Percentiles rank a stretch among this genome's conserved stretches.
Evolutionary conservation across 768 basidiomycete species (phyloP).

Genomic region (Thelephora ganbajun): DNA sequence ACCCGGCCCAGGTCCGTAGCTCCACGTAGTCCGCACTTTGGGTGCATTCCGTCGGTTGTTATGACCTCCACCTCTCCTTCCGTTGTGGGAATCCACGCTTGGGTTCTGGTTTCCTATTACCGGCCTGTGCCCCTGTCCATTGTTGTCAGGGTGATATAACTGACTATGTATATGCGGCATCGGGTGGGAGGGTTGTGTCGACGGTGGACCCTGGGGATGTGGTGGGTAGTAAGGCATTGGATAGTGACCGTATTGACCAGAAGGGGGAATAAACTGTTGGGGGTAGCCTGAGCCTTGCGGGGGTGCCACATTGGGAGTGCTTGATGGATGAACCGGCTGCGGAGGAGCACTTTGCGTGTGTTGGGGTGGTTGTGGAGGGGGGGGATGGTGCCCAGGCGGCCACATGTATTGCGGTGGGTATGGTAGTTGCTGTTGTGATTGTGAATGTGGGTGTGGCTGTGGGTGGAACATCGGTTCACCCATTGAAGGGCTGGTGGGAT

Average conservation of each 20-base stretch:
- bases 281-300: conserved; percentile 14
- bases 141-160: conserved; percentile 9
- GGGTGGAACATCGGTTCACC: conserved; percentile 19
- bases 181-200: not conserved
- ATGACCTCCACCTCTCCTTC: conserved; percentile 16
- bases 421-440: conserved; percentile 11
- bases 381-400: conserved; percentile 9
- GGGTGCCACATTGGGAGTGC: conserved; percentile 18
- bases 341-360: conserved; percentile 17
- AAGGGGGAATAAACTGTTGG: conserved; percentile 4
- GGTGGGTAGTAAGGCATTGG: conserved; percentile 23
- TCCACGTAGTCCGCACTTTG: conserved; percentile 33
- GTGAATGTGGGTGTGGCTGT: conserved; percentile 12
- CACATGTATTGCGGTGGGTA: conserved; percentile 20
- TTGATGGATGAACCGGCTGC: conserved; percentile 19
- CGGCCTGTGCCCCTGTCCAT: conserved; percentile 17
- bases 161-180: conserved; percentile 8
- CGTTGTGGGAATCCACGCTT: conserved; percentile 9
- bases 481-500: conserved; percentile 16
- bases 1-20: conserved; percentile 50
- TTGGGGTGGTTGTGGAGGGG: conserved; percentile 10
- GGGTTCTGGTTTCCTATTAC: conserved; percentile 13
- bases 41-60: conserved; percentile 16
- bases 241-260: conserved; percentile 19
- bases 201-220: conserved; percentile 11